Percentiles rank a stretch among this genome's conserved stretches.
Evolutionary conservation across 2,329 filamentous ascomycete species (phyloP).

Genomic region (Trichoderma polysporum): DNA sequence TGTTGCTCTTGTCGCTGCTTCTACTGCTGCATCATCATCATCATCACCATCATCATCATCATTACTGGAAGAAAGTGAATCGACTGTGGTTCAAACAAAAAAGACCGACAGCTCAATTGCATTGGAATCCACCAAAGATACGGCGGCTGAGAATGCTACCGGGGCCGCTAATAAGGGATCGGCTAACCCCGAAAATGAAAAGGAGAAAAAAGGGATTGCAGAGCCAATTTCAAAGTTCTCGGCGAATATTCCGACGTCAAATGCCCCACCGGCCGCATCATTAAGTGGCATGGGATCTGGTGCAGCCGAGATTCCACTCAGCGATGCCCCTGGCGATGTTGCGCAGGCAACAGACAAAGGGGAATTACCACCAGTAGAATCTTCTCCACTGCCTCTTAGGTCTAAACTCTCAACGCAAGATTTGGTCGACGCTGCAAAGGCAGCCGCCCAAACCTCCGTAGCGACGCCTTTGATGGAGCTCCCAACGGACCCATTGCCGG

Average conservation of each 20-base stretch:
- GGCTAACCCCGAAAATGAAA: conserved; percentile 4
- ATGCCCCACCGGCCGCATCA: conserved; percentile 17
- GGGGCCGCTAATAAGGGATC: conserved; percentile 13
- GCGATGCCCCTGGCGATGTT: conserved; percentile 14
- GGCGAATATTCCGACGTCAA: conserved; percentile 24
- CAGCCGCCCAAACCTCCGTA: conserved; percentile 19
- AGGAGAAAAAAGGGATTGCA: conserved; percentile 20
- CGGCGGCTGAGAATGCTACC: conserved; percentile 6
- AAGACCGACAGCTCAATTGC: background rate
- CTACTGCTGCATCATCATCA: background rate
- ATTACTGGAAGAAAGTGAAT: background rate
- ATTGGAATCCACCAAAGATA: background rate
- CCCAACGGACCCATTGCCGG: background rate
- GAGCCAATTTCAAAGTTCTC: conserved; percentile 26
- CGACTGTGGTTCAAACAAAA: background rate
- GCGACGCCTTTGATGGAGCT: conserved; percentile 2
- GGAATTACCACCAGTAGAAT: conserved; percentile 13
- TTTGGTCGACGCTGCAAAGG: conserved; percentile 26
- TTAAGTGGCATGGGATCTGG: conserved; percentile 22
- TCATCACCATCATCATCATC: background rate
- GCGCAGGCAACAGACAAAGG: conserved; percentile 22
- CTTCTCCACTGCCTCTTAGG: conserved; percentile 23
- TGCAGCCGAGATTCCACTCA: conserved; percentile 24
- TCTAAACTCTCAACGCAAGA: conserved; percentile 33
- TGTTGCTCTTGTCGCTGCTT: background rate